Percentiles rank a stretch among this genome's conserved stretches.
phyloP scores from a whole-genome alignment of 768 basidiomycete genomes.

The Rhodotorula diobovata region DNA sequence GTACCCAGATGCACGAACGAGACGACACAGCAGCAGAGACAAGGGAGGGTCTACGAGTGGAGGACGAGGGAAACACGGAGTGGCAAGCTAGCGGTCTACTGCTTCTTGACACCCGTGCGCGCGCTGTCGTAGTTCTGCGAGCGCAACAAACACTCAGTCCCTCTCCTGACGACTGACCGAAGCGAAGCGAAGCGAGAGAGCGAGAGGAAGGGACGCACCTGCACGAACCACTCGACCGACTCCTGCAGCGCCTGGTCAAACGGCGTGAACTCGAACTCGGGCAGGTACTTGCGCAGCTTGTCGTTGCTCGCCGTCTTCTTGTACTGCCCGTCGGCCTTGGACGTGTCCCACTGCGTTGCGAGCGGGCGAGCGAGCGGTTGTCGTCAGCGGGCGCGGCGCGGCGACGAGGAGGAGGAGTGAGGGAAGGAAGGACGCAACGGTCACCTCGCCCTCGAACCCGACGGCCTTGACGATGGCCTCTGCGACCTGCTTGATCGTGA shows the following conservation, averaged over 20 bases:
- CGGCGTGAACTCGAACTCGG: constrained; percentile 83
- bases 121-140: constrained; percentile 32
- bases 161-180: too few relatives aligned
- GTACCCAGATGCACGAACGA: neutral
- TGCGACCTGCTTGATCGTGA: constrained; percentile 83
- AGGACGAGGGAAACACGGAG: neutral
- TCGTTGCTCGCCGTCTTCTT: constrained; percentile 74
- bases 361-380: neutral
- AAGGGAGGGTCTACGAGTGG: neutral
- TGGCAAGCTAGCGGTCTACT: neutral
- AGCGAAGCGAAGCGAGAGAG: too few relatives aligned
- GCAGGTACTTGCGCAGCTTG: constrained; percentile 71
- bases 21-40: neutral
- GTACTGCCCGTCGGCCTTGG: constrained; percentile 75
- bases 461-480: constrained; percentile 84
- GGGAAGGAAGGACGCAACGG: constrained; percentile 51
- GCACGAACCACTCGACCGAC: constrained; percentile 79
- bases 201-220: constrained; percentile 39
- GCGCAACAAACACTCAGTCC: neutral
- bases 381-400: neutral
- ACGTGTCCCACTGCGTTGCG: constrained; percentile 67
- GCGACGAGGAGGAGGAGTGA: neutral
- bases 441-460: constrained; percentile 70
- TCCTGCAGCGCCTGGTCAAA: constrained; percentile 75
- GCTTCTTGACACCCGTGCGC: constrained; percentile 30